Percentiles rank a stretch among this genome's conserved stretches.
These are phyloP conservation scores for Globisporangium middletonii DNA, from an alignment of 352 stramenopile genomes.

Conservation along the genomic window DNA sequence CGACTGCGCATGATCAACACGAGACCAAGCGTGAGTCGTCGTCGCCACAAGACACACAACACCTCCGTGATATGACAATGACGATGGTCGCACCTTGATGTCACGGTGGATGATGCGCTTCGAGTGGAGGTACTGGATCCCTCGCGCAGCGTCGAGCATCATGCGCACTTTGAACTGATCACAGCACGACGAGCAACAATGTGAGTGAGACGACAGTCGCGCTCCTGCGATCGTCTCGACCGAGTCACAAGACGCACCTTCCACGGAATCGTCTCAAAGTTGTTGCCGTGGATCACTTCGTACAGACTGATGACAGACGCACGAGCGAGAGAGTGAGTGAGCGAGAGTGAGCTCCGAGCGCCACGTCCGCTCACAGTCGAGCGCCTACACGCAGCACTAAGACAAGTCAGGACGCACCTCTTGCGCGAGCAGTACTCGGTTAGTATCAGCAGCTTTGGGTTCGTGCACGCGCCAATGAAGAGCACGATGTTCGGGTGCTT, in stretches of 20 bases:
- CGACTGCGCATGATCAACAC: constrained; percentile 30
- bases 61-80: too few relatives aligned
- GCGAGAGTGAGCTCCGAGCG: not conserved
- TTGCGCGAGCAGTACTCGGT: constrained; percentile 88
- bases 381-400: not conserved
- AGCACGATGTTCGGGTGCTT: constrained; percentile 89
- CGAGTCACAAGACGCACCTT: constrained; percentile 37
- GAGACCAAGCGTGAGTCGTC: constrained; percentile 1
- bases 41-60: not conserved
- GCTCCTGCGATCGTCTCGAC: not conserved
- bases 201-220: not conserved
- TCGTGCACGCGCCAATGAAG: constrained; percentile 88
- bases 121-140: constrained; percentile 88
- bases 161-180: constrained; percentile 85
- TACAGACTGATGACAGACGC: constrained; percentile 52
- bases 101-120: constrained; percentile 86
- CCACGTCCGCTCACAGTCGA: not conserved
- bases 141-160: constrained; percentile 83
- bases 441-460: constrained; percentile 87
- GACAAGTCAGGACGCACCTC: constrained; percentile 35
- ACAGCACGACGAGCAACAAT: not conserved
- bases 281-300: constrained; percentile 86
- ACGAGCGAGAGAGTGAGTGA: constrained; percentile 1
- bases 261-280: constrained; percentile 87
- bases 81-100: constrained; percentile 59